A percentile compares a stretch with the other conserved stretches of the same genome.
These are phyloP conservation scores for Sporormia fimetaria DNA, from an alignment of 495 filamentous ascomycete genomes.

Conservation along the genomic window DNA sequence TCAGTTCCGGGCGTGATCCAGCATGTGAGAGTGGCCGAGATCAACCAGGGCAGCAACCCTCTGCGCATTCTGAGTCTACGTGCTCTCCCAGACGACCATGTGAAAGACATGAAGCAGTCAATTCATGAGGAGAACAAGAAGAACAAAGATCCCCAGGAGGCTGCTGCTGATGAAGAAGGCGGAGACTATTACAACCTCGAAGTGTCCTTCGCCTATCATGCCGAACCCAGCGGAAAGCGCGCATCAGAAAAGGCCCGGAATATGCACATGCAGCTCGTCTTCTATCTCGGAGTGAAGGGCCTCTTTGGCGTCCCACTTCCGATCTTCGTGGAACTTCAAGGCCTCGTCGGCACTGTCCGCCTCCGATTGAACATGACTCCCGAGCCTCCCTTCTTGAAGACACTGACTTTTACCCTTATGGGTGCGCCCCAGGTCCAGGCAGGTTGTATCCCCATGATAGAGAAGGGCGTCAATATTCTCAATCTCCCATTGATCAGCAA, in stretches of 20 bases:
- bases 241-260: conserved; percentile 74
- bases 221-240: conserved; percentile 55
- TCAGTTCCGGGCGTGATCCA: conserved; percentile 81
- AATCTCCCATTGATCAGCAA: conserved; percentile 89
- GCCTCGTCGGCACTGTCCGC: conserved; percentile 76
- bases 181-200: conserved; percentile 93
- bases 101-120: conserved; percentile 64
- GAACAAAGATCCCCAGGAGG: conserved; percentile 74
- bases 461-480: conserved; percentile 78
- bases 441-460: conserved; percentile 83
- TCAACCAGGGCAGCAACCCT: conserved; percentile 85
- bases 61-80: conserved; percentile 81
- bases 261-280: conserved; percentile 90
- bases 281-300: conserved; percentile 79
- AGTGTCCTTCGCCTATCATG: conserved; percentile 86
- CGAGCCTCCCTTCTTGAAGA: conserved; percentile 81
- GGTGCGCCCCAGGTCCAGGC: conserved; percentile 80
- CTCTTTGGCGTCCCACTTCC: conserved; percentile 82
- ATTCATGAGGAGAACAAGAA: conserved; percentile 69
- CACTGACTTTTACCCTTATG: conserved; percentile 85
- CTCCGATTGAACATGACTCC: conserved; percentile 75
- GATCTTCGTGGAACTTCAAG: conserved; percentile 76
- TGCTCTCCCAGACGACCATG: conserved; percentile 71
- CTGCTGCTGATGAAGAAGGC: conserved; percentile 79
- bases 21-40: conserved; percentile 91